Conservation (phyloP, 169 alveolate genomes). For the Toxoplasma gondii region DNA sequence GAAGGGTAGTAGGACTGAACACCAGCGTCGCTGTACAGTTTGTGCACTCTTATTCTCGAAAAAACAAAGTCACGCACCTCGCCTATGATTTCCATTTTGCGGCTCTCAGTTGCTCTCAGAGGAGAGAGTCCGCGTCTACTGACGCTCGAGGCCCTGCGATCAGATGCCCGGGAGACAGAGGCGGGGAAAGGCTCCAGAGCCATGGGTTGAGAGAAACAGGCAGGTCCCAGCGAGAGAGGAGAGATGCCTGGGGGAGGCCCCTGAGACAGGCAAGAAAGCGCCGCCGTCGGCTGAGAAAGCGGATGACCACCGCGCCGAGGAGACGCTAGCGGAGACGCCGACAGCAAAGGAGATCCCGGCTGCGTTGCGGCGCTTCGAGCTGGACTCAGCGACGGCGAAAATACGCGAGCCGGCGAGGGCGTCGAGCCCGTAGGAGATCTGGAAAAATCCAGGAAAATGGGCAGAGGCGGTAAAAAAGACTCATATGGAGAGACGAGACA, state of each 20-base stretch:
- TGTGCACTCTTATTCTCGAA: no score
- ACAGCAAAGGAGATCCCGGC: background rate
- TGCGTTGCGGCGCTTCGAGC: background rate
- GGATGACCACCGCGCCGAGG: background rate
- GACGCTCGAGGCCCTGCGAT: background rate
- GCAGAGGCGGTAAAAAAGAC: background rate
- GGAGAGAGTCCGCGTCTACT: background rate
- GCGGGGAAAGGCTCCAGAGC: background rate
- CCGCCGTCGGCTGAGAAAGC: background rate
- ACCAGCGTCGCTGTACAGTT: no score
- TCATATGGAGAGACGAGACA: background rate
- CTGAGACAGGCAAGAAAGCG: background rate
- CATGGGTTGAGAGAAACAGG: background rate
- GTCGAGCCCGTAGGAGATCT: background rate
- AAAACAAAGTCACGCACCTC: slow-evolving; percentile 27
- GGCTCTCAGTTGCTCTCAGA: background rate
- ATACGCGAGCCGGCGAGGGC: no score
- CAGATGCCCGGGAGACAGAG: background rate
- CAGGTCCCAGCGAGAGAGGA: background rate
- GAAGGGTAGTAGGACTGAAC: no score
- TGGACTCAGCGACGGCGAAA: background rate
- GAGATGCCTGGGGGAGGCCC: background rate
- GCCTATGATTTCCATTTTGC: slow-evolving; percentile 15
- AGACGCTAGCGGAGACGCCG: background rate
- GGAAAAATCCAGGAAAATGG: no score